Conservation (phyloP, 2,329 filamentous ascomycete species). For the Beauveria brongniartii region DNA sequence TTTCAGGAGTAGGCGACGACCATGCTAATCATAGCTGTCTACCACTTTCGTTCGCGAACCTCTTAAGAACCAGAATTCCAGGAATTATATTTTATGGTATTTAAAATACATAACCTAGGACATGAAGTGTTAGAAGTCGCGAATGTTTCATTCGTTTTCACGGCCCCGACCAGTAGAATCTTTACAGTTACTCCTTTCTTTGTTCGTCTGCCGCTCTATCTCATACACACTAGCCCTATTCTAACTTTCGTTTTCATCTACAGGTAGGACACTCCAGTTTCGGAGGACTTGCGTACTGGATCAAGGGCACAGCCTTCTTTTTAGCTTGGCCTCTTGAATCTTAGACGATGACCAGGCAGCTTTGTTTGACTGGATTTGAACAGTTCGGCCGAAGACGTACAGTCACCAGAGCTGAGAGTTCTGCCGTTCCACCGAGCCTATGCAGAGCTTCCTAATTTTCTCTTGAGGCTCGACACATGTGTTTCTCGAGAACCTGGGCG, state of each 20-base stretch:
- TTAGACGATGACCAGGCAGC: conserved; percentile 84
- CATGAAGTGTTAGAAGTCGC: too few species aligned
- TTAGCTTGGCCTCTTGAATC: conserved; percentile 79
- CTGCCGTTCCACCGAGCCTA: conserved; percentile 77
- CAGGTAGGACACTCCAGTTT: conserved; percentile 64
- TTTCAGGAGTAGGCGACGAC: conserved; percentile 33
- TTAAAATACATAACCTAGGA: too few species aligned
- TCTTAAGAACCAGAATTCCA: too few species aligned
- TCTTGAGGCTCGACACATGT: conserved; percentile 84
- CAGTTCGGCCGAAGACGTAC: conserved; percentile 56
- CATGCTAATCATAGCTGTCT: too few species aligned
- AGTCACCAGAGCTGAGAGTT: conserved; percentile 44
- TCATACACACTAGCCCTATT: too few species aligned
- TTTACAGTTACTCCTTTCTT: too few species aligned
- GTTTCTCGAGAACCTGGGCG: conserved; percentile 80
- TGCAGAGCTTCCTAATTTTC: conserved; percentile 84
- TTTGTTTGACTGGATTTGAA: conserved; percentile 97
- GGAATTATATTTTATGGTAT: too few species aligned
- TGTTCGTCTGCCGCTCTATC: too few species aligned
- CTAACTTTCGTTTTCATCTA: too few species aligned
- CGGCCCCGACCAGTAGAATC: too few species aligned
- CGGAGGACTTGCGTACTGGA: conserved; percentile 82
- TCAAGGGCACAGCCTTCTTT: conserved; percentile 92
- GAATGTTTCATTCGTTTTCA: too few species aligned
- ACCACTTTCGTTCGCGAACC: too few species aligned